phyloP scores from a whole-genome alignment of 805 yeast genomes.

The Zygosaccharomyces kombuchaensis region DNA sequence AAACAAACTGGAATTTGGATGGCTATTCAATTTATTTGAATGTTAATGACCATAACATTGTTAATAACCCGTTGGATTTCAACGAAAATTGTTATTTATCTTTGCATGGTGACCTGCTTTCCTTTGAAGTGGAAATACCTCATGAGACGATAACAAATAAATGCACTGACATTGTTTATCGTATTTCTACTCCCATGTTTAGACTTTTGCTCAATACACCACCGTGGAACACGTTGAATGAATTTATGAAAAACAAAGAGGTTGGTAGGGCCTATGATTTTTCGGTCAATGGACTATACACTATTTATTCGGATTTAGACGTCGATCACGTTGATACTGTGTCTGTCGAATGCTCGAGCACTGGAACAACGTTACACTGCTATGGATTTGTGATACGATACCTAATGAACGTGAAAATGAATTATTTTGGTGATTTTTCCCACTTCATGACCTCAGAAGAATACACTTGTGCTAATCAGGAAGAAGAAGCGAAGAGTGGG shows the following conservation, averaged over 20 bases:
- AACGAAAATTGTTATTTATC: constrained; percentile 74
- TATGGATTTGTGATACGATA: constrained; percentile 79
- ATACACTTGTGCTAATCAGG: constrained; percentile 40
- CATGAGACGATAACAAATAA: constrained; percentile 48
- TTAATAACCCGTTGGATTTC: constrained; percentile 83
- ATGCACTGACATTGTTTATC: constrained; percentile 48
- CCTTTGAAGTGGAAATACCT: constrained; percentile 52
- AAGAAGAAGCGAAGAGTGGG: constrained; percentile 7
- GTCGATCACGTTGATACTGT: constrained; percentile 67
- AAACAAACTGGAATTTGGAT: constrained; percentile 55
- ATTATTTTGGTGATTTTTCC: constrained; percentile 84
- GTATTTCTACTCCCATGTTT: constrained; percentile 52
- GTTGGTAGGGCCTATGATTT: constrained; percentile 69
- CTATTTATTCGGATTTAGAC: constrained; percentile 54
- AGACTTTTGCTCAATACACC: constrained; percentile 71
- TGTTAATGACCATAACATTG: constrained; percentile 82
- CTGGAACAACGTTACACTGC: constrained; percentile 60
- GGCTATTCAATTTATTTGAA: constrained; percentile 63
- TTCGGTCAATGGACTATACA: constrained; percentile 58
- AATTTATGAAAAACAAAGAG: constrained; percentile 57
- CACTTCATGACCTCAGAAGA: constrained; percentile 86
- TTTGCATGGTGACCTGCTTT: constrained; percentile 58
- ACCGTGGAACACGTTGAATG: constrained; percentile 83
- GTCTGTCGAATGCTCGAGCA: constrained; percentile 59
- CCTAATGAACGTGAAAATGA: constrained; percentile 71